phyloP scores from a whole-genome alignment of 106 monocot species.

The Dendrobium nobile region DNA sequence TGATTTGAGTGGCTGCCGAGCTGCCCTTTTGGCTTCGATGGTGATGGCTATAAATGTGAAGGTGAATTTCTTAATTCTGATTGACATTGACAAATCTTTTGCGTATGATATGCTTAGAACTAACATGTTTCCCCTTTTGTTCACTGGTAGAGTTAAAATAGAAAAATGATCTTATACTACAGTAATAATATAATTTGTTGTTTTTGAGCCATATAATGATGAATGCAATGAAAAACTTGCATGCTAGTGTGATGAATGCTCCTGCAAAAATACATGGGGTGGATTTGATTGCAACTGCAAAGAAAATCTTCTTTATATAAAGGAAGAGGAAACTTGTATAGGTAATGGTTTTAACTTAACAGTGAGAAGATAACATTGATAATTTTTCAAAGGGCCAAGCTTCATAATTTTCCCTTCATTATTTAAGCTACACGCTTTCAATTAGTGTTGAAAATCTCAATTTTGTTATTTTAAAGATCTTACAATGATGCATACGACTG shows the following conservation, averaged over 20 bases:
- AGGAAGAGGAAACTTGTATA: no score
- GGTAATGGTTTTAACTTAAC: no score
- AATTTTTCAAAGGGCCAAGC: no score
- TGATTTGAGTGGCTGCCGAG: constrained; percentile 44
- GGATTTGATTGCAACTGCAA: no score
- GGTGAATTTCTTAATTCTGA: constrained; percentile 26
- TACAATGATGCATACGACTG: no score
- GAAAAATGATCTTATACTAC: background rate
- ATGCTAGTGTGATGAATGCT: constrained; percentile 76
- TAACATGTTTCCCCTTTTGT: background rate
- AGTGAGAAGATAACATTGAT: no score
- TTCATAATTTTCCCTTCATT: no score
- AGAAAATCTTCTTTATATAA: no score
- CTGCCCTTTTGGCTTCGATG: constrained; percentile 69
- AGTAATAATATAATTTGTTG: background rate
- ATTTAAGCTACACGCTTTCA: no score
- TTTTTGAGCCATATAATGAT: constrained; percentile 45
- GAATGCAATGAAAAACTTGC: constrained; percentile 77
- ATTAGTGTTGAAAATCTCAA: no score
- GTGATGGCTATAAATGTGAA: constrained; percentile 29
- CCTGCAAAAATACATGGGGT: constrained; percentile 71
- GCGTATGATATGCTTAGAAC: background rate
- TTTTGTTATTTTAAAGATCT: no score
- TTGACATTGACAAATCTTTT: background rate
- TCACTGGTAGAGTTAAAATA: background rate